Evolutionary conservation across 1,284 basidiomycete genomes (phyloP).

Genomic region (Paramarasmius palmivorus): DNA sequence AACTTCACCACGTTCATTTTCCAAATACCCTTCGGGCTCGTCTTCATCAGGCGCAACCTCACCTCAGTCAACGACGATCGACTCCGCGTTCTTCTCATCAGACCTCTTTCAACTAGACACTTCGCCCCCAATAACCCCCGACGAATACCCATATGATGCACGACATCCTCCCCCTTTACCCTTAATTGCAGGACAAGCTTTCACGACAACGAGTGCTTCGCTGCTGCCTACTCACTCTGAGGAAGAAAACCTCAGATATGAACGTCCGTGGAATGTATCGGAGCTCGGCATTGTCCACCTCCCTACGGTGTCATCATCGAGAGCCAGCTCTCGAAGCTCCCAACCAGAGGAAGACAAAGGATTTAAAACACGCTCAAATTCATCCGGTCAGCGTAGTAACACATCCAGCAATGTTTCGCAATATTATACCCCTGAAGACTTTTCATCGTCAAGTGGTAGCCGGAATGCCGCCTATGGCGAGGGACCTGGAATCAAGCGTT

Average conservation of each 20-base stretch:
- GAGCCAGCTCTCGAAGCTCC: conserved; percentile 18
- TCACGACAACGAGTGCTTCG: conserved; percentile 13
- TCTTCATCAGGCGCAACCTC: conserved; percentile 3
- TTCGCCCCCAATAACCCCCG: background rate
- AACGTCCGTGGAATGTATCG: conserved; percentile 40
- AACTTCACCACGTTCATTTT: conserved; percentile 25
- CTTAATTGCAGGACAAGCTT: conserved; percentile 14
- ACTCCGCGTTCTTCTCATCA: background rate
- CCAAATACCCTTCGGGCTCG: conserved; percentile 9
- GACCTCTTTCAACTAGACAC: background rate
- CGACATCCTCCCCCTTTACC: conserved; percentile 18
- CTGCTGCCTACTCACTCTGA: conserved; percentile 13
- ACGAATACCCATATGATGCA: conserved; percentile 10
- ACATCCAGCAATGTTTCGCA: conserved; percentile 6
- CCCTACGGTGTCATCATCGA: conserved; percentile 31
- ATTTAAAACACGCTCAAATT: background rate
- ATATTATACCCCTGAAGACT: conserved; percentile 15
- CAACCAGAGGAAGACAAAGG: background rate
- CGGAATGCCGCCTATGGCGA: background rate
- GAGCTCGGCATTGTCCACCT: conserved; percentile 54
- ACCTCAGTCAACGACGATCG: background rate
- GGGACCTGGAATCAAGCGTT: background rate
- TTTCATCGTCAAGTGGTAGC: conserved; percentile 5
- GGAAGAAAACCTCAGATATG: conserved; percentile 5
- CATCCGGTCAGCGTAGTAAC: conserved; percentile 8